Evolutionary conservation across 2,329 filamentous ascomycete species (phyloP).

Genomic region (Paracamarosporium sp.): DNA sequence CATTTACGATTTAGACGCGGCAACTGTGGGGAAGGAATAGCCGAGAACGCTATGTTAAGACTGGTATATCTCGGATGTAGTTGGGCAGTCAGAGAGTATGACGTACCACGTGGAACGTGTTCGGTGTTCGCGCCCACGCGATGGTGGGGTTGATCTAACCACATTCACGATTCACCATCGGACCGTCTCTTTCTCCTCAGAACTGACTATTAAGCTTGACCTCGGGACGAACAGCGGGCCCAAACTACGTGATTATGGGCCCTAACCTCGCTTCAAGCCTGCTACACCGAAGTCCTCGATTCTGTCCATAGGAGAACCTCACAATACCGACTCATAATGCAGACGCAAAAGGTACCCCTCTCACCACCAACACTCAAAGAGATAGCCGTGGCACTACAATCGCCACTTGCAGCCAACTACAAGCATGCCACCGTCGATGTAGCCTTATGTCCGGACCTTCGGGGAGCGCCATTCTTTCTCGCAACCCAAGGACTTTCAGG

Average conservation of each 20-base stretch:
- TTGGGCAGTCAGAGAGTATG: no score
- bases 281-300: background rate
- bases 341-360: background rate
- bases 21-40: no score
- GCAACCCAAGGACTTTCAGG: constrained; percentile 51
- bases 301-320: background rate
- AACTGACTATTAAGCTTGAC: background rate
- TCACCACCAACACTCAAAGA: constrained; percentile 12
- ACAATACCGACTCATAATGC: background rate
- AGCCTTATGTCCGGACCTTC: constrained; percentile 47
- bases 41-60: no score
- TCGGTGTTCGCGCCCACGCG: background rate
- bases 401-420: constrained; percentile 8
- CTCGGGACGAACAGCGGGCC: background rate
- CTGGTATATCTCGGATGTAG: no score
- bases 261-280: background rate
- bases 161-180: background rate
- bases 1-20: no score
- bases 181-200: background rate
- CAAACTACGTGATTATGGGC: background rate
- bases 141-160: background rate
- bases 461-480: constrained; percentile 46
- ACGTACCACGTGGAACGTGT: no score
- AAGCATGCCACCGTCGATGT: constrained; percentile 27
- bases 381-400: constrained; percentile 6